Base-by-base conservation (phyloP, 2,329 filamentous ascomycete genomes). In the Macrophomina tecta region DNA sequence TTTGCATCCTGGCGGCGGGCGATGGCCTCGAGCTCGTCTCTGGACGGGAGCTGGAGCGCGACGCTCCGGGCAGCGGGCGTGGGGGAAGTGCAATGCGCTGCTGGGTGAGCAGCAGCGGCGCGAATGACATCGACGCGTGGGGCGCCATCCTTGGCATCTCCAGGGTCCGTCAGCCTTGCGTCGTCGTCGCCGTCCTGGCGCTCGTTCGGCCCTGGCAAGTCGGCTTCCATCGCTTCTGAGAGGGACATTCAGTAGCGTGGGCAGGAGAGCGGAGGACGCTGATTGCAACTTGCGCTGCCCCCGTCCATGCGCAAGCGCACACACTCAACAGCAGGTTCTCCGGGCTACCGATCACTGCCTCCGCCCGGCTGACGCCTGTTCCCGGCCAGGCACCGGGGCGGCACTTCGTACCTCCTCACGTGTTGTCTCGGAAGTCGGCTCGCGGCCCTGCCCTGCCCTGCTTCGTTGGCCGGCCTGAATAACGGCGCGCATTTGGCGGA, bases 1-100 rank as follows among this genome's bases (percentile, higher is more conserved):
- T 67, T 67, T 36, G 56, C 65, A 53, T 67, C 65, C 65, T 67
- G 65, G 12, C 48, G 46, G 14, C 45, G 38, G 11, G 65, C 56
- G 40, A 67, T 67, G 49, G 40, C 36, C 9, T 62, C 46, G n/a
- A 67, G 30, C 48, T 55, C 56, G 49, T 67, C 65, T 49, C 51
- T 56, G n/a, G 65, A 48, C 8, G 65, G 65, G 38, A 67, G 30
- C 16, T 32, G 32, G 56, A 63, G 63, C 32, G 32, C 51, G 9
- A 45, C 61, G 51, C 40, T 34, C 11, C 48, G 48, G 36, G 14
- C 23, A 23, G 23, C 55, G 40, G 52, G 34, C 32, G 62, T 49
- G 62, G 56, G 40, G 34, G 52, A 58, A 23, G 23, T 23, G 40
- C 52, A 36, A 62, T 62, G 58, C 42, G 42, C 14, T 12, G 30